Base-by-base conservation (phyloP, 2,329 filamentous ascomycete species). In the Cladosporium sp. region DNA sequence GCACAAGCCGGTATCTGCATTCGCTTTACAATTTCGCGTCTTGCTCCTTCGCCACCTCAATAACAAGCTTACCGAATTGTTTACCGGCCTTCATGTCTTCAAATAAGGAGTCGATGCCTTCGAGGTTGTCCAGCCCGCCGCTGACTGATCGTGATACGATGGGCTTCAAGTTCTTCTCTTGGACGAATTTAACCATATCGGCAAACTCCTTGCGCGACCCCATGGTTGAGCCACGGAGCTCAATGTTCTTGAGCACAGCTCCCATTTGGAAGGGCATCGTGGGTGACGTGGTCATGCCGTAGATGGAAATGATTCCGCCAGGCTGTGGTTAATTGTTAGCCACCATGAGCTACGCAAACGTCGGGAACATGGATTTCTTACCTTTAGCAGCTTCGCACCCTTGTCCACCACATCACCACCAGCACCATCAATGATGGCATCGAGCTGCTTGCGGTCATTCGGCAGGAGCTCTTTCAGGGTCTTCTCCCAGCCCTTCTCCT, bases 21-120 rank as follows among this genome's bases (percentile, higher is more conserved):
- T 21, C 7, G 30, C 18, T n/a, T 25, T 43, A 64, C 39, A 64
- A 58, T 30, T 58, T 64, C 16, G 53, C 43, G 3, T 60, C 63
- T 16, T 26, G 32, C 39, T 75, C 74, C 28, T 72, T 71, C n/a
- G 67, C 65, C 30, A 93, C 85, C 72, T 91, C 86, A 69, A 97
- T 86, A 1, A 97, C 92, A 71, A 98, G 78, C 80, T 98, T 98
- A 13, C 94, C 95, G 81, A 98, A 97, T 78, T 98, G 94, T 68
- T 81, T 88, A 0, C 90, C 92, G 6, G 87, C 86, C 75, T 91
- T 92, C 87, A 98, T 96, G 59, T 97, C 92, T 48, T 91, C 88
- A 76, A 97, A 98, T 60, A 97, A 77, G 0, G 82, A 83, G 67
- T 98, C 88, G 63, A 98, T 91, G n/a, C 82, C 89, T n/a, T 88